Percentiles rank a stretch among this genome's conserved stretches.
Evolutionary conservation across 257 asterid species (phyloP).

Genomic region (Salvia miltiorrhiza): DNA sequence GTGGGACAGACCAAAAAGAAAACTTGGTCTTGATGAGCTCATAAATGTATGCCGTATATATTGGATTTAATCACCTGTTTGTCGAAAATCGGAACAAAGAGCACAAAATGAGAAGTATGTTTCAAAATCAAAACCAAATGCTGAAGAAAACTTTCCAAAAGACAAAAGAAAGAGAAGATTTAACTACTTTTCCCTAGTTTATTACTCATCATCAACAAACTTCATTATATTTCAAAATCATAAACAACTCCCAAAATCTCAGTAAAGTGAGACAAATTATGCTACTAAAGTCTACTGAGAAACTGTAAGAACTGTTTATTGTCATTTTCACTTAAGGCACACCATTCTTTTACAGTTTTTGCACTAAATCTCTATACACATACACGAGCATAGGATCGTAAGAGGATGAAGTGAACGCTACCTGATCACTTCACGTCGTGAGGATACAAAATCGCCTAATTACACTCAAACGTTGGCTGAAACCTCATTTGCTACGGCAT

Average conservation of each 20-base stretch:
- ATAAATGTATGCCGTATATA: too few species aligned
- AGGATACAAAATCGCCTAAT: slow-evolving; percentile 20
- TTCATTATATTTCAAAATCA: not conserved
- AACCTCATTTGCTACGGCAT: slow-evolving; percentile 47
- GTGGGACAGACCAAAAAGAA: too few species aligned
- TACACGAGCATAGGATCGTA: slow-evolving; percentile 28
- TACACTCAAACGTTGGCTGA: slow-evolving; percentile 59
- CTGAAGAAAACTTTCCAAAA: not conserved
- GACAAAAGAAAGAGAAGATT: not conserved
- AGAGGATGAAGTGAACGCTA: slow-evolving; percentile 17
- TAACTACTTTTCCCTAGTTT: not conserved
- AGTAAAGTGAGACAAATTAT: not conserved
- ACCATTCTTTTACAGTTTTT: slow-evolving; percentile 24
- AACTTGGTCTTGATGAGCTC: too few species aligned
- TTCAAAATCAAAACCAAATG: too few species aligned
- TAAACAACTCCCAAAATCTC: not conserved
- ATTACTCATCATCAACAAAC: not conserved
- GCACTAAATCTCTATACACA: slow-evolving; percentile 50
- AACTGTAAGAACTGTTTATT: slow-evolving; percentile 17
- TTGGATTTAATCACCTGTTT: too few species aligned
- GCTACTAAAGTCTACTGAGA: not conserved
- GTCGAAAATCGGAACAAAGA: too few species aligned
- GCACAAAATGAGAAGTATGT: too few species aligned
- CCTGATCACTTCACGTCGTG: slow-evolving; percentile 23
- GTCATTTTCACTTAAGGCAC: slow-evolving; percentile 9